phyloP scores from a whole-genome alignment of 106 monocot genomes.

The Dioscorea alata region DNA sequence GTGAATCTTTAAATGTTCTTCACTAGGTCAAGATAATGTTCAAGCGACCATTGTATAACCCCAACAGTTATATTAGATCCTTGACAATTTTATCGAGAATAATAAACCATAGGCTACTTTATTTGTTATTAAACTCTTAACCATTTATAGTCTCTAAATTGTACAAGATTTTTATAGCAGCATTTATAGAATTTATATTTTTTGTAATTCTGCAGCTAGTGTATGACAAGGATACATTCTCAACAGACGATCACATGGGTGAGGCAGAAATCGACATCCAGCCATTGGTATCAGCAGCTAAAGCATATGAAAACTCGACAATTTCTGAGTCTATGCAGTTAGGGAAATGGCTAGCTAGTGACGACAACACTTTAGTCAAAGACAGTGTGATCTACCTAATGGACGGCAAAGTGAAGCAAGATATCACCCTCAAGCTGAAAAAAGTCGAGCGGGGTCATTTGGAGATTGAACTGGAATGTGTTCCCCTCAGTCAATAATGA shows the following conservation, averaged over 20 bases:
- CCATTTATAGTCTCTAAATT: too few species aligned
- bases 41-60: too few species aligned
- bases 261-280: conserved; percentile 92
- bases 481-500: conserved; percentile 74
- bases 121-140: too few species aligned
- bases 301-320: conserved; percentile 56
- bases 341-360: conserved; percentile 57
- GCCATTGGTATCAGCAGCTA: conserved; percentile 68
- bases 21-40: too few species aligned
- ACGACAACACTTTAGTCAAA: conserved; percentile 53
- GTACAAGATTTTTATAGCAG: too few species aligned
- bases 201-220: conserved; percentile 51
- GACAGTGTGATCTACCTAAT: conserved; percentile 72
- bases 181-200: background rate
- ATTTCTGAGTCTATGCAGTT: conserved; percentile 54
- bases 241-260: conserved; percentile 83
- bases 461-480: conserved; percentile 85
- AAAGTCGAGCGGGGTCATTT: conserved; percentile 84
- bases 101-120: too few species aligned
- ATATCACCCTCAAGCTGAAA: conserved; percentile 62
- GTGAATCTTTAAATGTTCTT: too few species aligned
- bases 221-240: conserved; percentile 88
- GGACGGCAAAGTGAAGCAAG: conserved; percentile 76
- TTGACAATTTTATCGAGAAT: too few species aligned
- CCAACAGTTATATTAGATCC: too few species aligned